Evolutionary conservation across 2,329 filamentous ascomycete genomes (phyloP), one percentile per base, ranked within the genome.

Genomic region (Fusarium sacchari): DNA sequence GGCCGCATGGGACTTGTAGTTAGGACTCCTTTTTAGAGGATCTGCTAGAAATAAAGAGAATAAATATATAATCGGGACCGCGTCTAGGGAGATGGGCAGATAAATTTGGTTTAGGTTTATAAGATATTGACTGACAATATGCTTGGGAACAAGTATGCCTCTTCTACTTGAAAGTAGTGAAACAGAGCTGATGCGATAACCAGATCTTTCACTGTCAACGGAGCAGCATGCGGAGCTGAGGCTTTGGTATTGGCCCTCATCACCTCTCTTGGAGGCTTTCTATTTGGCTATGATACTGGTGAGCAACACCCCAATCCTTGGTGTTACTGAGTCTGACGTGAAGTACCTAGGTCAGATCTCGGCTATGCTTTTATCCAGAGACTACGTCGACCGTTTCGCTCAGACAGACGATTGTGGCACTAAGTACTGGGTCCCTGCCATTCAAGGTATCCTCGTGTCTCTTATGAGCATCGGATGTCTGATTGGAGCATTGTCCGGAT

Each of bases 281-380:
- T 91, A 66, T 91, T 90, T 78, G 90, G 89, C 47, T 91, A 90
- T 72, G 89, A 91, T 73, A 91, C 88, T 14, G 89, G 88, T 90
- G 47, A 88, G 87, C 8, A 0, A 18, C 81, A 17, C 5, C 5
- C 1, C 0, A 36, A 22, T 6, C 22, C 82, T 7, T 14, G 3
- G 6, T 1, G 7, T 14, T 1, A 15, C 1, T 7, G 9, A 13
- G 2, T n/a, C 49, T 61, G 20, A 61, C 32, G 9, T 14, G 22
- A 36, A 37, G 44, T 3, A n/a, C n/a, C n/a, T n/a, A 20, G 89
- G 88, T 68, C 87, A 89, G 77, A 89, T 89, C 64, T 88, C 86
- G 77, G 20, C 81, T 43, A 84, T 88, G 76, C 80, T 87, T 13
- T 78, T 86, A 18, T 88, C 87, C 76, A 68, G 79, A 13, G 88